Conservation (phyloP, 2,329 filamentous ascomycete species). For the Calonectria henricotiae region DNA sequence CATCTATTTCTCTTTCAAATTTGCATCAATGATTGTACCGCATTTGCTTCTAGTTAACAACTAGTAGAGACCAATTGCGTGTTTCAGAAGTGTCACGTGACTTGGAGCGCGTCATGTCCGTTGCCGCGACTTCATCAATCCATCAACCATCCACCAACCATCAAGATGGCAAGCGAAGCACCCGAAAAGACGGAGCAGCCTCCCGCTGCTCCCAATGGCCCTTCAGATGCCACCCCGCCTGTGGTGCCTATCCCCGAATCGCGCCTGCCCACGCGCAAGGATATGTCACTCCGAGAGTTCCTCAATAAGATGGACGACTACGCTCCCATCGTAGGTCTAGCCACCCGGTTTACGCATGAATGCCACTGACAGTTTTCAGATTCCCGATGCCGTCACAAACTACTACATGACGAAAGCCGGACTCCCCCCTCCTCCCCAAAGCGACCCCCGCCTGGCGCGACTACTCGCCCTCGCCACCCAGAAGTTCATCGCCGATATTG, state of each 20-base stretch:
- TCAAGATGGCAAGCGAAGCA: conserved; percentile 58
- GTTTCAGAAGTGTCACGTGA: conserved; percentile 47
- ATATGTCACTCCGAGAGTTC: conserved; percentile 93
- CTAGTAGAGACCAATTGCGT: not conserved
- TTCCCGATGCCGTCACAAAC: conserved; percentile 96
- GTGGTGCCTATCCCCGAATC: conserved; percentile 70
- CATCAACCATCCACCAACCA: conserved; percentile 39
- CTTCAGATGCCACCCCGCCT: conserved; percentile 58
- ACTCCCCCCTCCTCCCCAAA: conserved; percentile 92
- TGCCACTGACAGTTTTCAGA: conserved; percentile 69
- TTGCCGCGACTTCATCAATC: conserved; percentile 37
- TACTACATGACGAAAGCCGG: conserved; percentile 98
- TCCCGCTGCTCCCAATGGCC: conserved; percentile 51
- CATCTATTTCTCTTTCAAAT: not conserved
- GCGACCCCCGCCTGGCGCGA: conserved; percentile 90
- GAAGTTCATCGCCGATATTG: conserved; percentile 98
- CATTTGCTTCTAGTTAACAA: not conserved
- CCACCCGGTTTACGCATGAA: not conserved
- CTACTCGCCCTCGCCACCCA: conserved; percentile 98
- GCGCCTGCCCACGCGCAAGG: conserved; percentile 86
- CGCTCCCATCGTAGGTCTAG: conserved; percentile 87
- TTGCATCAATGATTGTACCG: not conserved
- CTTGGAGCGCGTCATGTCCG: conserved; percentile 31
- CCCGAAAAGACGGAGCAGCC: conserved; percentile 57
- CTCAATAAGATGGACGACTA: conserved; percentile 98